Base-by-base conservation (phyloP, 2,329 filamentous ascomycete species). In the Peltaster fructicola region DNA sequence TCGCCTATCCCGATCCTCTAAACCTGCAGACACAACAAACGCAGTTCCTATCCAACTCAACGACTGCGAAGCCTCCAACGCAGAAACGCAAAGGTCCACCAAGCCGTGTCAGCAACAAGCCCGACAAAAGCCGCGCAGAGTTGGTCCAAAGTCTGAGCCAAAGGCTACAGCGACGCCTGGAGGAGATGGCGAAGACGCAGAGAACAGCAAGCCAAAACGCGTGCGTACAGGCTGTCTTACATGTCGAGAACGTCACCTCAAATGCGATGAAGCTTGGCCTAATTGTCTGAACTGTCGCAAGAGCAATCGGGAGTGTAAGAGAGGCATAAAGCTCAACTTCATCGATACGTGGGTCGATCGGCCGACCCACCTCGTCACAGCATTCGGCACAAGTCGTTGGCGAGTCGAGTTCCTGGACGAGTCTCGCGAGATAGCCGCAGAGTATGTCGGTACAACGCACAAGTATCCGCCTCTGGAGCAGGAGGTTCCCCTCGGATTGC, bases 191-290 rank as follows among this genome's bases (percentile, higher is more conserved):
- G 36, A 40, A 20, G 42, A 41, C 25, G 38, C 32, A 17, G 43
- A 44, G 15, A 41, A 35, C 14, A 51, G 44, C 34, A 85, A 84
- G 49, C 72, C 80, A n/a, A 85, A 75, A 53, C 65, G 84, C 35
- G 81, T 90, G 10, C 71, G 85, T 22, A 93, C 84, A 3, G 84
- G 84, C 17, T 93, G 84, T 48, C 56, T 92, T 36, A 93, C 84
- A 3, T 93, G 84, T 51, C 65, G 84, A 38, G 78, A 91, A 49
- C 63, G 82, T 22, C 84, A 92, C 57, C 58, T 92, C 25, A 92
- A 92, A 51, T 92, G 84, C 49, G 84, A 92, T 44, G 81, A 91
- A 50, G 73, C 61, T 4, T 43, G 61, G 31, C 67, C 68, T 7
- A 54, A 57, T 27, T 73, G 68, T 43, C 60, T 76, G 40, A 93